phyloP scores from a whole-genome alignment of 2,329 filamentous ascomycete species.

The Blastomyces gilchristii region DNA sequence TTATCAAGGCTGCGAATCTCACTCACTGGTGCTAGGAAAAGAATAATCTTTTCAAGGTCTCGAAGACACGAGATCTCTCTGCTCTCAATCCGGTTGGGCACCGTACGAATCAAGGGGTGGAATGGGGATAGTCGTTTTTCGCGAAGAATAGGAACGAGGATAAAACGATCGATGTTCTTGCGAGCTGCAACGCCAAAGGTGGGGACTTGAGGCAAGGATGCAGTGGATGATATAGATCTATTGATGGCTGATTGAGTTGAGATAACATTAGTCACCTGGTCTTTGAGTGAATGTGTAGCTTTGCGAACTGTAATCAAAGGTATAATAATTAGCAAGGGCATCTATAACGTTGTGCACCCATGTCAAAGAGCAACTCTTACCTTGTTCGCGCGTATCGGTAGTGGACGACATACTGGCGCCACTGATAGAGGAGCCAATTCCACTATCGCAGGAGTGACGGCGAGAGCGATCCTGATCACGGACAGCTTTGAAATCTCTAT shows the following conservation, averaged over 20 bases:
- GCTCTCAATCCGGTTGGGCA: constrained; percentile 66
- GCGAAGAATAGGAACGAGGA: constrained; percentile 65
- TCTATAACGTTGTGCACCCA: constrained; percentile 10
- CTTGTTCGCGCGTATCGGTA: constrained; percentile 40
- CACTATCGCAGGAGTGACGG: constrained; percentile 74
- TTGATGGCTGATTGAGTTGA: constrained; percentile 48
- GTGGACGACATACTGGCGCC: constrained; percentile 40
- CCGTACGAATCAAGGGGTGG: constrained; percentile 65
- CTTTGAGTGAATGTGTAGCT: neutral
- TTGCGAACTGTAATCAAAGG: constrained; percentile 12
- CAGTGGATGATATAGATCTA: constrained; percentile 45
- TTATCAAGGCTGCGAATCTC: constrained; percentile 38
- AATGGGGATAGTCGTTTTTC: constrained; percentile 68
- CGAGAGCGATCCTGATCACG: constrained; percentile 43
- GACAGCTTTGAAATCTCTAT: constrained; percentile 20
- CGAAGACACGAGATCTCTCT: constrained; percentile 84
- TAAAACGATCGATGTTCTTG: constrained; percentile 69
- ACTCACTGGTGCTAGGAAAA: constrained; percentile 93
- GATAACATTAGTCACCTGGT: neutral
- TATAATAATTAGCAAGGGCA: constrained; percentile 6
- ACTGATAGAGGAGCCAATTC: constrained; percentile 70
- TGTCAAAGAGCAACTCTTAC: constrained; percentile 35
- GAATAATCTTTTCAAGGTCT: constrained; percentile 86
- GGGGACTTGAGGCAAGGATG: constrained; percentile 42
- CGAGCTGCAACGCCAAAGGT: constrained; percentile 59